Base-by-base conservation (phyloP, 208 protist species). In the Acanthamoeba comandoni region DNA sequence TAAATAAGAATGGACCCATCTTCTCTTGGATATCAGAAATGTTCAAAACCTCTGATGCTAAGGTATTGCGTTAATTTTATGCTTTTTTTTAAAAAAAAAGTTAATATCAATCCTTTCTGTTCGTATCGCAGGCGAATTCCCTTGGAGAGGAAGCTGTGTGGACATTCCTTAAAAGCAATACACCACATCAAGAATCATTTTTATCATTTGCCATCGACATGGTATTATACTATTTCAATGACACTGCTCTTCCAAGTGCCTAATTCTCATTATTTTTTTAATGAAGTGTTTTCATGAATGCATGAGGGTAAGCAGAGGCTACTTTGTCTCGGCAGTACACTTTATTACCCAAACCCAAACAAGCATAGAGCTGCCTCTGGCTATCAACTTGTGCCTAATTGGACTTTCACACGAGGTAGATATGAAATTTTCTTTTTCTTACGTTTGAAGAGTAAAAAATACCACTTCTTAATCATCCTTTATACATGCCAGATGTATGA, bases 11-110 rank as follows among this genome's bases (percentile, higher is more conserved):
- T 22, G 69, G 69, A 9, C 69, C 69, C 24, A 77, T 77, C 69
- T 19, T 26, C 31, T 31, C 39, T 17, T 48, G 48, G 31, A 15
- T 77, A 48, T 55, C 69, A 31, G 53, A 77, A 31, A 77, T 77
- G 69, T 77, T 77, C 69, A 77, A 77, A 26, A 77, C 53, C 69
- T 55, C 69, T 26, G 69, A 77, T 48, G 31, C n/a, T n/a, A n/a
- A n/a, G n/a, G n/a, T n/a, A n/a, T n/a, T n/a, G n/a, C n/a, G n/a
- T n/a, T n/a, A n/a, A n/a, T n/a, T n/a, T n/a, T n/a, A n/a, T n/a
- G n/a, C n/a, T n/a, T n/a, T n/a, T n/a, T n/a, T n/a, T n/a, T n/a
- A n/a, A n/a, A n/a, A n/a, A n/a, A n/a, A n/a, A n/a, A n/a, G n/a
- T n/a, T n/a, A n/a, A n/a, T n/a, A n/a, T n/a, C n/a, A n/a, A n/a